Conservation (phyloP, 169 alveolate genomes). For the Plasmodium reichenowi region DNA sequence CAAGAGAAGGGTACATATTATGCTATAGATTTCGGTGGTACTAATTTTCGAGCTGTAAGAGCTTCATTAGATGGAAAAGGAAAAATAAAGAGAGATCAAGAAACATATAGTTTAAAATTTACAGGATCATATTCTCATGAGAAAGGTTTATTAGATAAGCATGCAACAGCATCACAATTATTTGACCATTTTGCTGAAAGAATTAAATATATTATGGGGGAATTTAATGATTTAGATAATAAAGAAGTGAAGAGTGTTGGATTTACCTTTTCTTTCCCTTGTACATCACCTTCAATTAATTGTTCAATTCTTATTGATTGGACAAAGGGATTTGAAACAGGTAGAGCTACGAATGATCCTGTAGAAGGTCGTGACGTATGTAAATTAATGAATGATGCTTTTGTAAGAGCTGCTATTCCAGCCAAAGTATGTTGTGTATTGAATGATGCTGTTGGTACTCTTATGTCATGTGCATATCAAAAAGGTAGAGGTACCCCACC, state of each 20-base stretch:
- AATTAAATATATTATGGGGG: slow-evolving; percentile 86
- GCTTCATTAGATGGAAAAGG: slow-evolving; percentile 88
- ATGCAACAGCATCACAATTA: slow-evolving; percentile 87
- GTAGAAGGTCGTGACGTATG: slow-evolving; percentile 94
- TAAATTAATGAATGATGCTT: slow-evolving; percentile 87
- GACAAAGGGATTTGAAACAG: slow-evolving; percentile 95
- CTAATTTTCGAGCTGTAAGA: slow-evolving; percentile 91
- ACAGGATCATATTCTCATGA: slow-evolving; percentile 83
- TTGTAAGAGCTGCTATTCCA: slow-evolving; percentile 84
- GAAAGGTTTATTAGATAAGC: slow-evolving; percentile 87
- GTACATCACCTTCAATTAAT: slow-evolving; percentile 83
- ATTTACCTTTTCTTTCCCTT: slow-evolving; percentile 91
- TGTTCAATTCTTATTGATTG: slow-evolving; percentile 88
- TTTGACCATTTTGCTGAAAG: slow-evolving; percentile 88
- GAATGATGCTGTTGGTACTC: slow-evolving; percentile 93
- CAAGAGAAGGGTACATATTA: slow-evolving; percentile 90
- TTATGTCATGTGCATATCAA: slow-evolving; percentile 91
- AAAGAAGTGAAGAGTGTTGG: slow-evolving; percentile 82
- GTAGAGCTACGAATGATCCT: slow-evolving; percentile 90
- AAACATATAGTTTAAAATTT: slow-evolving; percentile 80
- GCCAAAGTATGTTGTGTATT: slow-evolving; percentile 86
- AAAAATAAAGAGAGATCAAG: slow-evolving; percentile 84
- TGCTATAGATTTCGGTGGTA: slow-evolving; percentile 93
- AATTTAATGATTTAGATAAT: slow-evolving; percentile 65
- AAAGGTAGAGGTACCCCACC: slow-evolving; percentile 84